Evolutionary conservation across 495 filamentous ascomycete genomes (phyloP).

Genomic region (Aspergillus baeticus): DNA sequence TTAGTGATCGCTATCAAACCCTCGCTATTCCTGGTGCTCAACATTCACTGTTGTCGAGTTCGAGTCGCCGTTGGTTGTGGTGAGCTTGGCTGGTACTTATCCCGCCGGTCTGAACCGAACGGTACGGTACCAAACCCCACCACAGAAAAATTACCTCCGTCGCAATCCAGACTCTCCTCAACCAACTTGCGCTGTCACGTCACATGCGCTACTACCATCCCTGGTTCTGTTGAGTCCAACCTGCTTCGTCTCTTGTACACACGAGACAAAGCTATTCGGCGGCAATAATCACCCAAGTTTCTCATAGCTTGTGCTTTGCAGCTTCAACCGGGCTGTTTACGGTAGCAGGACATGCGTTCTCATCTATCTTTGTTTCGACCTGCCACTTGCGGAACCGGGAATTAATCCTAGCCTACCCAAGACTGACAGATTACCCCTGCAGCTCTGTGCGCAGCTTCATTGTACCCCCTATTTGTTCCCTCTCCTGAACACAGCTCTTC

Average conservation of each 20-base stretch:
- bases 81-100: too few species aligned
- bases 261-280: neutral
- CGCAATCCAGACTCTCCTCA: neutral
- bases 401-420: neutral
- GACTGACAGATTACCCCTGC: neutral
- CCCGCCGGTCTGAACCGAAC: too few species aligned
- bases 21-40: too few species aligned
- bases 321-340: slow-evolving; percentile 2
- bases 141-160: neutral
- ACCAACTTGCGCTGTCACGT: slow-evolving; percentile 11
- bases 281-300: neutral
- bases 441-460: neutral
- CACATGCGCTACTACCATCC: slow-evolving; percentile 12
- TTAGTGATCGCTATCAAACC: too few species aligned
- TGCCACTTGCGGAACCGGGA: neutral
- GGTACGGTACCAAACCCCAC: slow-evolving; percentile 2
- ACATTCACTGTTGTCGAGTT: too few species aligned
- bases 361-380: slow-evolving; percentile 1
- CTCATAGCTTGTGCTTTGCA: neutral
- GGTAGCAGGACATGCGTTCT: slow-evolving; percentile 9
- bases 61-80: neutral
- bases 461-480: neutral
- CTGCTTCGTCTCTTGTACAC: neutral
- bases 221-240: slow-evolving; percentile 6
- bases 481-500: neutral